These are phyloP conservation scores for Diaporthe batatas DNA, from an alignment of 2,329 filamentous ascomycete genomes.

Conservation along the genomic window DNA sequence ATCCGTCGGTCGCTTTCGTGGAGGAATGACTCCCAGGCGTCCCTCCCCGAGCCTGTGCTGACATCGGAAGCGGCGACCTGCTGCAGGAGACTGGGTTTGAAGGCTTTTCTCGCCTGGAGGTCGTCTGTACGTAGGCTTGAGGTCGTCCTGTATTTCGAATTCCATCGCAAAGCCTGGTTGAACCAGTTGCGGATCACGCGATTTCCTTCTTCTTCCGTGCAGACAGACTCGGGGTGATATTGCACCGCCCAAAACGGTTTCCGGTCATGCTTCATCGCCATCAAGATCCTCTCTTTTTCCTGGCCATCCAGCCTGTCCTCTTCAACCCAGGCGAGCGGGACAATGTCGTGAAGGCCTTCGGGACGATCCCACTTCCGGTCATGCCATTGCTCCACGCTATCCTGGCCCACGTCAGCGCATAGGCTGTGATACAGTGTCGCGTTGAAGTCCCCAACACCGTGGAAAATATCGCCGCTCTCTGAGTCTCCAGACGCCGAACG, in stretches of 20 bases:
- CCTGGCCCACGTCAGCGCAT: constrained; percentile 67
- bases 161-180: constrained; percentile 72
- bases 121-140: constrained; percentile 38
- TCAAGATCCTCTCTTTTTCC: constrained; percentile 70
- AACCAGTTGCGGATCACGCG: constrained; percentile 83
- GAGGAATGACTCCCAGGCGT: constrained; percentile 44
- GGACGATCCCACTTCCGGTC: constrained; percentile 56
- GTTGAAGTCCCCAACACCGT: constrained; percentile 68
- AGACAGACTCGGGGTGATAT: constrained; percentile 91
- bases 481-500: constrained; percentile 40
- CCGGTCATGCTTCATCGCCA: constrained; percentile 77
- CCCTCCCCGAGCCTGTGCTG: constrained; percentile 32
- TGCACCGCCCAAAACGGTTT: constrained; percentile 90
- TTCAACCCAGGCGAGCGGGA: constrained; percentile 74
- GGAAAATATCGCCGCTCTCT: constrained; percentile 72
- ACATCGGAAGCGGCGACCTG: constrained; percentile 19
- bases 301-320: constrained; percentile 55
- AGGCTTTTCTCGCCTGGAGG: constrained; percentile 50
- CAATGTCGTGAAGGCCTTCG: constrained; percentile 55
- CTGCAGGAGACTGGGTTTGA: constrained; percentile 52
- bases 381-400: constrained; percentile 55
- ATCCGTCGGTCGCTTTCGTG: constrained; percentile 45
- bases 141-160: constrained; percentile 51
- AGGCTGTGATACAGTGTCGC: constrained; percentile 84
- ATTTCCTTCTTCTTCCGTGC: constrained; percentile 77